These are phyloP conservation scores for Serpula lacrymans DNA, from an alignment of 768 basidiomycete species.

Conservation along the genomic window DNA sequence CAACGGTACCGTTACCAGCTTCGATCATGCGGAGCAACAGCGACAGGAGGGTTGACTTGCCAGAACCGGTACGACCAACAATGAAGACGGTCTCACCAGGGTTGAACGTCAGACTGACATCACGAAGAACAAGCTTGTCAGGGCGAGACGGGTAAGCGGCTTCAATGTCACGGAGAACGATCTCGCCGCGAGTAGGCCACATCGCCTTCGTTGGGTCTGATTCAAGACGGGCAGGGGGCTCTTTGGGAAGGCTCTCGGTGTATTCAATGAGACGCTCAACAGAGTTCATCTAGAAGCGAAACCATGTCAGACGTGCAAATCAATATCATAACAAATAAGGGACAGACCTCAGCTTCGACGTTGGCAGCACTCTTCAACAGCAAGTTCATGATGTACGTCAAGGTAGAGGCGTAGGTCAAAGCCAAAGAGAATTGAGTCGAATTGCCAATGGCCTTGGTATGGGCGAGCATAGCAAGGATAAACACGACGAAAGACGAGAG, in stretches of 20 bases:
- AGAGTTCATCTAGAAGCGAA: conserved; percentile 21
- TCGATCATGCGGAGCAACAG: conserved; percentile 78
- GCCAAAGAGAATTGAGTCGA: conserved; percentile 23
- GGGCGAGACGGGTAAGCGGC: conserved; percentile 75
- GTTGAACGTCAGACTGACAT: conserved; percentile 64
- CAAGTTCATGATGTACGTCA: conserved; percentile 26
- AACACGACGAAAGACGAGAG: conserved; percentile 24
- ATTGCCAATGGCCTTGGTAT: conserved; percentile 20
- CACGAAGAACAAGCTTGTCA: conserved; percentile 51
- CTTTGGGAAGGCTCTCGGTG: conserved; percentile 18
- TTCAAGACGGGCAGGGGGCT: conserved; percentile 16
- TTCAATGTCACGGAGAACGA: conserved; percentile 55
- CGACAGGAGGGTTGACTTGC: conserved; percentile 68
- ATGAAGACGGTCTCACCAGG: conserved; percentile 72
- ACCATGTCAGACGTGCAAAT: background rate
- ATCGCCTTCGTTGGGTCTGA: conserved; percentile 17
- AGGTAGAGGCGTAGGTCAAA: conserved; percentile 22
- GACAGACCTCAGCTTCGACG: conserved; percentile 22
- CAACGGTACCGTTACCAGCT: conserved; percentile 62
- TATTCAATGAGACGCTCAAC: conserved; percentile 27
- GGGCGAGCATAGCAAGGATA: conserved; percentile 22
- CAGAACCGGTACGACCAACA: conserved; percentile 74
- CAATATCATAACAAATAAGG: too few relatives aligned
- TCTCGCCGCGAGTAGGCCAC: conserved; percentile 50
- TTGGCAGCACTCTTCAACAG: conserved; percentile 23